Percentiles rank a stretch among this genome's conserved stretches.
Evolutionary conservation across 805 yeast genomes (phyloP).

Genomic region (Candida peoriensis): DNA sequence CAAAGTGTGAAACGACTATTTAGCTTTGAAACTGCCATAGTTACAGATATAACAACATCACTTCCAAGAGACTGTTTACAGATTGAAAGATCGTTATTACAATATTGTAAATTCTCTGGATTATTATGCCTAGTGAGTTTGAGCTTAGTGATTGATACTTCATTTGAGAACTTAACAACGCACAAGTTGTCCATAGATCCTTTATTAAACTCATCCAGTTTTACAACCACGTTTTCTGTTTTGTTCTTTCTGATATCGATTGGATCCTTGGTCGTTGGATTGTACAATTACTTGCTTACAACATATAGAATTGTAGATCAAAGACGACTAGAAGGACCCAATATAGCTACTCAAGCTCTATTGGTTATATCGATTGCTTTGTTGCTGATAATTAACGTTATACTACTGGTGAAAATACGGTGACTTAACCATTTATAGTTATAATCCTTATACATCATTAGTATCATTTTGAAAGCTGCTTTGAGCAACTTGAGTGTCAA

Average conservation of each 20-base stretch:
- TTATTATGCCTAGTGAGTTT: slow-evolving; percentile 15
- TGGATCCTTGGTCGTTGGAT: slow-evolving; percentile 12
- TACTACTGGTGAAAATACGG: too few relatives aligned
- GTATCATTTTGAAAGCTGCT: too few relatives aligned
- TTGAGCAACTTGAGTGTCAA: too few relatives aligned
- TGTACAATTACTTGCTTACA: slow-evolving; percentile 18
- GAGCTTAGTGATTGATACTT: slow-evolving; percentile 17
- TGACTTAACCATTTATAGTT: too few relatives aligned
- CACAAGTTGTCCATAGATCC: slow-evolving; percentile 10
- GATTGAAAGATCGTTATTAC: slow-evolving; percentile 22
- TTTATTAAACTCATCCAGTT: too few relatives aligned
- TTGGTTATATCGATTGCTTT: too few relatives aligned
- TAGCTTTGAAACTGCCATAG: not conserved
- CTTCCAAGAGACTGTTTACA: slow-evolving; percentile 25
- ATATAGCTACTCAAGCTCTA: too few relatives aligned
- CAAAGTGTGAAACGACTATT: not conserved
- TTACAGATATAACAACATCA: slow-evolving; percentile 6
- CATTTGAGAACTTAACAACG: slow-evolving; percentile 3
- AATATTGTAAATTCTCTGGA: slow-evolving; percentile 19
- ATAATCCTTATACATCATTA: too few relatives aligned
- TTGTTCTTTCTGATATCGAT: slow-evolving; percentile 12
- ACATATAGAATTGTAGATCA: slow-evolving; percentile 14
- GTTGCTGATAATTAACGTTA: too few relatives aligned
- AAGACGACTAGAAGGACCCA: slow-evolving; percentile 9
- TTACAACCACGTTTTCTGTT: too few relatives aligned